These are phyloP conservation scores for Thuja plicata DNA, from an alignment of 83 land plant genomes.

Conservation along the genomic window DNA sequence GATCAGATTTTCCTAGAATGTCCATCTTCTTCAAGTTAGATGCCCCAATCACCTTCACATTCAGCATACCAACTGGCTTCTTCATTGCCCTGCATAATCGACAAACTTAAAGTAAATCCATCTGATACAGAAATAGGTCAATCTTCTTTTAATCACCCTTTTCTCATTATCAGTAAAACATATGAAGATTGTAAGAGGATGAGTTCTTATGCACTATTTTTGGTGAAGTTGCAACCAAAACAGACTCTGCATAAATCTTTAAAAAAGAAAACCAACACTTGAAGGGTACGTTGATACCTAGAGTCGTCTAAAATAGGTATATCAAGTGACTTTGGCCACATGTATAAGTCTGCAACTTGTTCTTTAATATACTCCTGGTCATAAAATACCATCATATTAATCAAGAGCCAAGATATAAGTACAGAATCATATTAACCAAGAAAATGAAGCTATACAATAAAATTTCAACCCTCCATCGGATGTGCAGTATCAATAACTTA, in stretches of 20 bases:
- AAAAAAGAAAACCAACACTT: background rate
- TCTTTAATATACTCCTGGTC: conserved; percentile 52
- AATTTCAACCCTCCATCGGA: background rate
- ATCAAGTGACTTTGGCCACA: conserved; percentile 74
- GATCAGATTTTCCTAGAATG: conserved; percentile 71
- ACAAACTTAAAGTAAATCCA: conserved; percentile 8
- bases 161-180: background rate
- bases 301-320: conserved; percentile 54
- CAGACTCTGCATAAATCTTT: background rate
- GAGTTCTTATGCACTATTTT: background rate
- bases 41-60: conserved; percentile 61
- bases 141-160: background rate
- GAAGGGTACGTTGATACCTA: conserved; percentile 24
- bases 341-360: conserved; percentile 50
- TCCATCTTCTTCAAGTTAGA: conserved; percentile 60
- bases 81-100: conserved; percentile 42
- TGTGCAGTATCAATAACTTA: background rate
- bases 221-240: background rate
- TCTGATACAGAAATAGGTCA: background rate
- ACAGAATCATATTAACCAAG: background rate
- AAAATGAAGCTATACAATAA: background rate
- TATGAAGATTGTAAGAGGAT: background rate
- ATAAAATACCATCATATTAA: background rate
- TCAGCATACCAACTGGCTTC: conserved; percentile 70
- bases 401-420: background rate